Base-by-base conservation (phyloP, 1,284 basidiomycete species). In the Ustilago esculenta region DNA sequence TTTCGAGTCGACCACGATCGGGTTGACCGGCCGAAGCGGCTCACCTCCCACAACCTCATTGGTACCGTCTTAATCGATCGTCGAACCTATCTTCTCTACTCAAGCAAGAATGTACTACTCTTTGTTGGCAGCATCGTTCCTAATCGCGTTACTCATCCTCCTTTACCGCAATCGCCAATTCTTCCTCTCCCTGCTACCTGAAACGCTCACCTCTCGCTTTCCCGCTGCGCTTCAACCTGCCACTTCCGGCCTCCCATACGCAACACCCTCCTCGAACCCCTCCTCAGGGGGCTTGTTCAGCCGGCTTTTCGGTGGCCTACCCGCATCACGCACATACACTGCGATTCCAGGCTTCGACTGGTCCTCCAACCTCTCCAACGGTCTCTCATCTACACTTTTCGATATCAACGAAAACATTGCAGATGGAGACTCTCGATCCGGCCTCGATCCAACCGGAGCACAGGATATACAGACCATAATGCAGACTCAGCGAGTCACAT, bases 361-460 rank as follows among this genome's bases (percentile, higher is more conserved):
- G 79, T 21, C 34, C 6, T 20, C 59, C 9, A 53, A 73, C 3
- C 24, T 51, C 7, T 23, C 53, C 17, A 50, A 49, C 33, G 77
- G 77, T 12, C 65, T 81, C 15, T 56, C 66, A 10, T 72, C 67
- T 4, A 44, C 61, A 1, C 53, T 79, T 1, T 81, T 81, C 27
- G 76, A 81, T 50, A 77, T 80, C 40, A 64, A 71, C n/a, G 57
- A 59, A 4, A 81, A 81, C 27, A 69, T 81, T 9, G 60, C 42
- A 11, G 68, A 72, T 12, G 60, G 58, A 0, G 79, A 81, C 23
- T 17, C 66, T 0, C 41, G 79, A 3, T 50, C 49, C 3, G 79
- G 79, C 0, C 52, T 81, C 3, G 79, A 81, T 37, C 66, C 74
- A 15, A 29, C 27, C 0, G 79, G 76, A 3, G 71, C 72, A n/a